Evolutionary conservation across 306 rosid genomes (phyloP).

Genomic region (Gastrolobium bilobum): DNA sequence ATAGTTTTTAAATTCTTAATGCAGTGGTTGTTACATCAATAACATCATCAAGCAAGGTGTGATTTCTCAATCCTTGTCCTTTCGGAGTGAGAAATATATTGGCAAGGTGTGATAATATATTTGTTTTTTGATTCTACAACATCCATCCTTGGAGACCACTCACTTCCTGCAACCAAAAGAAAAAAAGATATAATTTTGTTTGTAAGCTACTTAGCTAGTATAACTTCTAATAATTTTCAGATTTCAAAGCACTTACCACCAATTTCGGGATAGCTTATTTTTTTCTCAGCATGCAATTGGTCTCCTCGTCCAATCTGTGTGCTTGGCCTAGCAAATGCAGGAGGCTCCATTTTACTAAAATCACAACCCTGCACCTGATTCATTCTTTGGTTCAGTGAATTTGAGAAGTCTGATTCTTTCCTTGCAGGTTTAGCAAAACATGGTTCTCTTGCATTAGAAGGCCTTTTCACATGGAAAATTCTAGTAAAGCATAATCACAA

Average conservation of each 20-base stretch:
- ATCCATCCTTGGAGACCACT: constrained; percentile 87
- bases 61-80: no score
- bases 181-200: background rate
- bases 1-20: no score
- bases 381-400: constrained; percentile 50
- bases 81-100: no score
- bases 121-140: constrained; percentile 72
- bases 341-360: constrained; percentile 59
- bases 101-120: constrained; percentile 67
- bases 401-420: constrained; percentile 38
- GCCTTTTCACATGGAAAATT: no score
- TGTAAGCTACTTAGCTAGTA: background rate
- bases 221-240: constrained; percentile 1
- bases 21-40: no score
- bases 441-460: constrained; percentile 58
- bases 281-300: constrained; percentile 49
- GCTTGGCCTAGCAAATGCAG: constrained; percentile 66
- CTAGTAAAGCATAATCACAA: background rate
- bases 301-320: constrained; percentile 35
- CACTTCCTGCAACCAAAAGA: constrained; percentile 52
- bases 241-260: constrained; percentile 54
- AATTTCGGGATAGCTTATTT: constrained; percentile 44
- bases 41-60: no score
- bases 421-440: constrained; percentile 66
- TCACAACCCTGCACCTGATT: constrained; percentile 45